Conservation (phyloP, 2,329 filamentous ascomycete species). For the Aspergillus clavatus region DNA sequence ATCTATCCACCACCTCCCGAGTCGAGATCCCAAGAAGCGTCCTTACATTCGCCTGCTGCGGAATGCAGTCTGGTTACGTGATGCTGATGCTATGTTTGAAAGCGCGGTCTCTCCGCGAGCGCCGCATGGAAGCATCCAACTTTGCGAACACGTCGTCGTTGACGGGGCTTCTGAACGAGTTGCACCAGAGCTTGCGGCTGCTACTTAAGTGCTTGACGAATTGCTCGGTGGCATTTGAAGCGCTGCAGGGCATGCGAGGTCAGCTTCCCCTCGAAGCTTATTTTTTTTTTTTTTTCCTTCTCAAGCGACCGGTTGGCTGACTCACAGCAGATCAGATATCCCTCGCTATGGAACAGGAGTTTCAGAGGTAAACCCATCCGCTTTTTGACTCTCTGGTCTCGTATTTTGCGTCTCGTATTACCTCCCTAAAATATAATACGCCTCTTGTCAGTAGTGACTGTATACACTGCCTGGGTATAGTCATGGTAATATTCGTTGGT, state of each 20-base stretch:
- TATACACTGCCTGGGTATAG: too few species aligned
- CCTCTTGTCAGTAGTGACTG: too few species aligned
- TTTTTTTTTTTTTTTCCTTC: background rate
- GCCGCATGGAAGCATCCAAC: background rate
- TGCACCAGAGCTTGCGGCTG: slow-evolving; percentile 16
- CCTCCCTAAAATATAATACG: too few species aligned
- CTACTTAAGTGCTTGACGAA: slow-evolving; percentile 16
- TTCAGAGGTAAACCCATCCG: background rate
- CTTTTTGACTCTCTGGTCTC: background rate
- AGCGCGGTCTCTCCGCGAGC: slow-evolving; percentile 5
- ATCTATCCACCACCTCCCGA: slow-evolving; percentile 1
- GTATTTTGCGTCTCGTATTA: background rate
- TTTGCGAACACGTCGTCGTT: slow-evolving; percentile 1
- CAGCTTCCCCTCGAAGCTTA: background rate
- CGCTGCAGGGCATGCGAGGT: slow-evolving; percentile 20
- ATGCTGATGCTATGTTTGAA: slow-evolving; percentile 26
- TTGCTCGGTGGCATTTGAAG: slow-evolving; percentile 21
- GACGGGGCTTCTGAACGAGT: slow-evolving; percentile 15
- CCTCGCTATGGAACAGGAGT: slow-evolving; percentile 2
- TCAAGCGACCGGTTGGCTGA: background rate
- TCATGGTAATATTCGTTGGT: too few species aligned
- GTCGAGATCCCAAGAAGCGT: slow-evolving; percentile 22
- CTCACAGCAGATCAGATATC: slow-evolving; percentile 1
- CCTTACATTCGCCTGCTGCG: slow-evolving; percentile 25
- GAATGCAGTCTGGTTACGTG: slow-evolving; percentile 23